These are phyloP conservation scores for Phytomonas sp. DNA, from an alignment of 208 protist species.

Conservation along the genomic window DNA sequence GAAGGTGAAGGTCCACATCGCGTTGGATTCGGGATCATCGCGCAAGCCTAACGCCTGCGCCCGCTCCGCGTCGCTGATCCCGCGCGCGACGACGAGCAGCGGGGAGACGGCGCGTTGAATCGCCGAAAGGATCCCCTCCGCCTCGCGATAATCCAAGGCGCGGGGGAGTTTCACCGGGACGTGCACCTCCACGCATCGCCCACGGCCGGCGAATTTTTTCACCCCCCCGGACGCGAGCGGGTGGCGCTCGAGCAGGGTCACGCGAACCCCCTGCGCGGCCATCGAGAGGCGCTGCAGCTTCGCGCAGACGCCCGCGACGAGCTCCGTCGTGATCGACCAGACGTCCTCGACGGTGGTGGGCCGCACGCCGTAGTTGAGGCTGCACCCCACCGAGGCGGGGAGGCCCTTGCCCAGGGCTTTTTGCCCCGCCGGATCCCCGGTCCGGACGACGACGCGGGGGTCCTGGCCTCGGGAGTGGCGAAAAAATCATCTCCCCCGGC, in stretches of 20 bases:
- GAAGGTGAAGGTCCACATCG: constrained; percentile 61
- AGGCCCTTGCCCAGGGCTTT: constrained; percentile 39
- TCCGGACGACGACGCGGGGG: constrained; percentile 54
- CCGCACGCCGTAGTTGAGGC: constrained; percentile 87
- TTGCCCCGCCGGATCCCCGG: constrained; percentile 69
- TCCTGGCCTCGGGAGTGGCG: constrained; percentile 59
- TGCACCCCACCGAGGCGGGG: constrained; percentile 60
- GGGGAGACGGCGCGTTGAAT: constrained; percentile 28
- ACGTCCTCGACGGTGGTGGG: constrained; percentile 50
- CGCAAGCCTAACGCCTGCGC: constrained; percentile 38
- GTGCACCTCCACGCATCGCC: constrained; percentile 74
- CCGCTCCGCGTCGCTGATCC: constrained; percentile 36
- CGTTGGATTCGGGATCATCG: constrained; percentile 8
- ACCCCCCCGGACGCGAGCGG: constrained; percentile 66
- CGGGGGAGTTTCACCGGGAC: constrained; percentile 48
- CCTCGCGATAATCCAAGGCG: constrained; percentile 23
- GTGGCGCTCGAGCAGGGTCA: constrained; percentile 77
- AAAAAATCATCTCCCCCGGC: constrained; percentile 66
- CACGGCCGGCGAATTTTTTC: constrained; percentile 82
- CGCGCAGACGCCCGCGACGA: constrained; percentile 57
- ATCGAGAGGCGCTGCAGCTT: constrained; percentile 56
- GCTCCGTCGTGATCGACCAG: constrained; percentile 45
- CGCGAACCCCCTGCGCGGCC: constrained; percentile 28
- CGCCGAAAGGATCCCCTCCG: constrained; percentile 33
- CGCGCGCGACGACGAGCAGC: constrained; percentile 39